Evolutionary conservation across 2,329 filamentous ascomycete genomes (phyloP), one percentile per base, ranked within the genome.

Genomic region (Beauveria asiatica): DNA sequence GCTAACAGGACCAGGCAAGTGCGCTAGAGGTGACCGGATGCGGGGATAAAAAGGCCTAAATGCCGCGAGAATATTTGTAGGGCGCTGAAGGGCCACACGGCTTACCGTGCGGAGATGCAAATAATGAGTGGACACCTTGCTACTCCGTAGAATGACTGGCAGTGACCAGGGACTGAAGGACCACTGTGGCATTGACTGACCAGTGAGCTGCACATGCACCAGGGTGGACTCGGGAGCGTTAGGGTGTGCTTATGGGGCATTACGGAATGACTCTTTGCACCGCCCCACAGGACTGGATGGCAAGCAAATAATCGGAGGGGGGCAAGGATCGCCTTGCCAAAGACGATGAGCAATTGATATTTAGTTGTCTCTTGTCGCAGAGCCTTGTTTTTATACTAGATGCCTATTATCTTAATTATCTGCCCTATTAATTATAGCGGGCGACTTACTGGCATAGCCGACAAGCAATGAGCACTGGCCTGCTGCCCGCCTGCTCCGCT

Each of bases 181-280:
- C 33, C 33, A 37, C 33, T 37, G 33, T 37, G 33, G 11, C 33
- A 37, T 37, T 16, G 33, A 37, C 30, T 39, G 54, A 39, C 21
- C 50, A 42, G 50, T 21, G 52, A 25, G 48, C 48, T 19, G 49
- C 27, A 16, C 11, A 37, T 37, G 33, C 33, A 53, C 16, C 8
- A 33, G 57, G 58, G 58, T 54, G 42, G 42, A 45, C 52, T 60
- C 59, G 59, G 59, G 59, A 59, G 25, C 59, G 59, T 55, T 60
- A 56, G 59, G 51, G 27, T 55, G 48, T 49, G 17, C 23, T 39
- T n/a, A 55, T 56, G 59, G 59, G 52, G 37, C 51, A 50, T 50
- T 50, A 60, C 59, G 59, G 59, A 56, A 60, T 60, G 58, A 60
- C 58, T 60, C 16, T 21, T 11, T 21, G 19, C 5, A 39, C 7